Evolutionary conservation across 2,329 filamentous ascomycete genomes (phyloP).

Genomic region (Leptoxyphium fumago): DNA sequence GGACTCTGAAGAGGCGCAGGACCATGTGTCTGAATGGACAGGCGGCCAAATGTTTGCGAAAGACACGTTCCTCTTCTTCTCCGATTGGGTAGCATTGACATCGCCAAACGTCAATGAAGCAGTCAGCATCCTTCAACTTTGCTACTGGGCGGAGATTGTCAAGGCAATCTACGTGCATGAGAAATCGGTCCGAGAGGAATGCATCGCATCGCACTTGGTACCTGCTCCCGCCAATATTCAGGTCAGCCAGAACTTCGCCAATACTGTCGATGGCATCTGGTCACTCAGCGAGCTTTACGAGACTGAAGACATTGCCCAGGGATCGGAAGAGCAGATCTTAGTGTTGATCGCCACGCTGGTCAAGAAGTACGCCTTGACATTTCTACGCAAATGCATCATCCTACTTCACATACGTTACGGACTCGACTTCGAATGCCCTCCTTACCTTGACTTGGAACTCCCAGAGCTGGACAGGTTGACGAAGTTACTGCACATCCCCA

Average conservation of each 20-base stretch:
- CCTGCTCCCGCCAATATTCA: slow-evolving; percentile 1
- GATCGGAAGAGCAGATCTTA: background rate
- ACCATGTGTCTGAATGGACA: slow-evolving; percentile 8
- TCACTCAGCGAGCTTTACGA: background rate
- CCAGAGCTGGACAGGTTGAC: slow-evolving; percentile 68
- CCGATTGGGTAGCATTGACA: slow-evolving; percentile 37
- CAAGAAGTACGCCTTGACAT: slow-evolving; percentile 74
- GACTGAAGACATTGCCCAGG: background rate
- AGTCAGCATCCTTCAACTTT: slow-evolving; percentile 57
- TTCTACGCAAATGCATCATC: slow-evolving; percentile 72
- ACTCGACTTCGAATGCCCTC: slow-evolving; percentile 64
- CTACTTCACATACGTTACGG: slow-evolving; percentile 80
- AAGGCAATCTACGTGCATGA: slow-evolving; percentile 54
- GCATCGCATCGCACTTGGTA: background rate
- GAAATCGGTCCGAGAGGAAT: slow-evolving; percentile 5
- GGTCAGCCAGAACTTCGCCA: slow-evolving; percentile 8
- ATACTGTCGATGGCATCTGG: slow-evolving; percentile 1
- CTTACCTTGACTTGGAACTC: slow-evolving; percentile 12
- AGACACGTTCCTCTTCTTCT: slow-evolving; percentile 68
- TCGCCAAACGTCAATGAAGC: slow-evolving; percentile 16
- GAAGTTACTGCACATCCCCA: slow-evolving; percentile 58
- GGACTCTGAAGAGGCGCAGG: slow-evolving; percentile 10
- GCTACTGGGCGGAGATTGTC: slow-evolving; percentile 80
- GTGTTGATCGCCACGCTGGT: slow-evolving; percentile 24
- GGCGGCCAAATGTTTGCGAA: slow-evolving; percentile 42